These are phyloP conservation scores for Moniliella sp. DNA, from an alignment of 1,284 basidiomycete species.

Conservation along the genomic window DNA sequence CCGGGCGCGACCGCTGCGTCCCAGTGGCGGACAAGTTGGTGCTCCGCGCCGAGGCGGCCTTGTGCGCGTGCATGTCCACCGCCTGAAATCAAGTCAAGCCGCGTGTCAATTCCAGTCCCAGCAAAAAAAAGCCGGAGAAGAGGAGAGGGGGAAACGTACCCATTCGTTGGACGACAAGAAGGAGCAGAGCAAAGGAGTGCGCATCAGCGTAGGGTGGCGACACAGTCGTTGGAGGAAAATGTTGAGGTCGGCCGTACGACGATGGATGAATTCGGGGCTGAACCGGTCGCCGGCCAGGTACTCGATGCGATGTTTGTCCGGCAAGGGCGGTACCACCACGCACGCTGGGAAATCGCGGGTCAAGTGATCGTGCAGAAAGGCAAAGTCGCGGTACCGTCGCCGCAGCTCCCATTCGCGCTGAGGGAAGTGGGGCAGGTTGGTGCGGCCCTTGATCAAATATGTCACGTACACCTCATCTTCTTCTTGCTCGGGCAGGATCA, in stretches of 20 bases:
- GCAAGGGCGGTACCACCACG: conserved; percentile 79
- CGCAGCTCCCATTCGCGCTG: conserved; percentile 47
- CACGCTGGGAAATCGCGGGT: conserved; percentile 81
- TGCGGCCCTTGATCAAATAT: too few relatives aligned
- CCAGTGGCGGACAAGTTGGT: too few relatives aligned
- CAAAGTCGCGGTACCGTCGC: conserved; percentile 86
- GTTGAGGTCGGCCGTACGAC: conserved; percentile 65
- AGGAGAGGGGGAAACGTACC: too few relatives aligned
- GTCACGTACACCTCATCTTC: too few relatives aligned
- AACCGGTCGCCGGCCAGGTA: conserved; percentile 94
- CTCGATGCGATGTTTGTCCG: conserved; percentile 79
- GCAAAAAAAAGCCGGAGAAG: too few relatives aligned
- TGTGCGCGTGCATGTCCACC: conserved; percentile 31
- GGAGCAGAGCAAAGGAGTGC: conserved; percentile 63
- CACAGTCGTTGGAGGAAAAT: conserved; percentile 73
- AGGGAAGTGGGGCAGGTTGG: conserved; percentile 52
- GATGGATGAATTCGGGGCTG: conserved; percentile 84
- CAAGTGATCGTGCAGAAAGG: conserved; percentile 71
- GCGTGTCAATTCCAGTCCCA: too few relatives aligned
- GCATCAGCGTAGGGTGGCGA: conserved; percentile 79
- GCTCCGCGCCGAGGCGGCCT: conserved; percentile 4
- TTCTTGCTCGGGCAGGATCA: too few relatives aligned
- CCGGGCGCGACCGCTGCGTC: conserved; percentile 5
- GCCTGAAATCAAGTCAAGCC: too few relatives aligned
- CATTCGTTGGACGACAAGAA: conserved; percentile 95